A percentile compares a stretch with the other conserved stretches of the same genome.
Evolutionary conservation across 2,329 filamentous ascomycete species (phyloP).

Genomic region (Colletotrichum endophyticum): DNA sequence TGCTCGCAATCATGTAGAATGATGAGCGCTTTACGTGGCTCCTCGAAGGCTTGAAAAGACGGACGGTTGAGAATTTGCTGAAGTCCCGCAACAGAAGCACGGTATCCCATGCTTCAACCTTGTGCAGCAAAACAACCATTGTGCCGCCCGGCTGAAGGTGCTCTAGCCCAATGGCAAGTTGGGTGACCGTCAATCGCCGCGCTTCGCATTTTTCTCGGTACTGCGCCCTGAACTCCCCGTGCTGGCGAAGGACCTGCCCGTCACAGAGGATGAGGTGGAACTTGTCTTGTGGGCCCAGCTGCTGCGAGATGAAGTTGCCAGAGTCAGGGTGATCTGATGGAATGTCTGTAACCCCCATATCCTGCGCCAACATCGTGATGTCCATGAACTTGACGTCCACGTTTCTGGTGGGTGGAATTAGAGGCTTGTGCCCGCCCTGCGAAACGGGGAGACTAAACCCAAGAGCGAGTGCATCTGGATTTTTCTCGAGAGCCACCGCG

Average conservation of each 20-base stretch:
- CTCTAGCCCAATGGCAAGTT: constrained; percentile 51
- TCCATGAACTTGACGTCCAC: constrained; percentile 40
- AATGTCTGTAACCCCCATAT: constrained; percentile 41
- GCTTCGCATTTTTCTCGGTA: constrained; percentile 41
- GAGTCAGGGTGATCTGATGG: constrained; percentile 36
- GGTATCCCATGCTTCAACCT: constrained; percentile 44
- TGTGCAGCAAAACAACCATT: constrained; percentile 57
- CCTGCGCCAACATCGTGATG: constrained; percentile 55
- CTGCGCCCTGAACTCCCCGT: constrained; percentile 26
- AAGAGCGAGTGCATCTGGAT: constrained; percentile 34
- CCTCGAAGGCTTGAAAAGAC: constrained; percentile 47
- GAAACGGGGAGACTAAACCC: constrained; percentile 43
- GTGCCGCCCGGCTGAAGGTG: constrained; percentile 46
- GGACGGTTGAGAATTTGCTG: constrained; percentile 40
- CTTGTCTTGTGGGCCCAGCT: constrained; percentile 24
- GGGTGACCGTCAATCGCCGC: constrained; percentile 36
- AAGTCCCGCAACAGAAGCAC: constrained; percentile 43
- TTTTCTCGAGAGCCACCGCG: constrained; percentile 36
- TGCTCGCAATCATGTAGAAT: constrained; percentile 57
- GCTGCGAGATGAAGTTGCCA: constrained; percentile 30
- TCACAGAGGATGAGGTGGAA: constrained; percentile 54
- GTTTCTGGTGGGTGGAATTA: constrained; percentile 24
- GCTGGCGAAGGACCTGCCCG: constrained; percentile 48
- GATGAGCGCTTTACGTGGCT: constrained; percentile 49
- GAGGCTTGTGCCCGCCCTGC: constrained; percentile 44